phyloP scores from a whole-genome alignment of 2,329 filamentous ascomycete species.

The Karstenula rhodostoma region DNA sequence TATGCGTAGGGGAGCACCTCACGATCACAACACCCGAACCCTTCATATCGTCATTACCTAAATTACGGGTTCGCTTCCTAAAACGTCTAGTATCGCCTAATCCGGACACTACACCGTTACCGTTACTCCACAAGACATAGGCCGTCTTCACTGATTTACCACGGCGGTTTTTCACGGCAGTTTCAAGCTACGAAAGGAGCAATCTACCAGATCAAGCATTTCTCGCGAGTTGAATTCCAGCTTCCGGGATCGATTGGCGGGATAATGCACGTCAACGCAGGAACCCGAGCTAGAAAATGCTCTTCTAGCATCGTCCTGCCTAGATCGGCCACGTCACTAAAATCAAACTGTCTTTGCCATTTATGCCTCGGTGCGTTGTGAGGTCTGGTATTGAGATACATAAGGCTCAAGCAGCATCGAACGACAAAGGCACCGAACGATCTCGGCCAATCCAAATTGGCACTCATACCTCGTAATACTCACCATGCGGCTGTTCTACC shows the following conservation, averaged over 20 bases:
- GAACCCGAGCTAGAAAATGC: neutral
- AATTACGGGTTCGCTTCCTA: neutral
- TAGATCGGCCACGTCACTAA: neutral
- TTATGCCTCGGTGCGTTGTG: neutral
- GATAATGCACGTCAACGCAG: neutral
- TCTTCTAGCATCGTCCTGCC: neutral
- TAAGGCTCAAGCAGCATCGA: neutral
- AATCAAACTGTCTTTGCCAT: neutral
- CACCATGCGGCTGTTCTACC: neutral
- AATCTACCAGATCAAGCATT: neutral
- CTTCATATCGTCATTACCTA: neutral
- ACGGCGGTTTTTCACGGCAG: neutral
- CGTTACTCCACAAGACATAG: neutral
- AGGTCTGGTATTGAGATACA: neutral
- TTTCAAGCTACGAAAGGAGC: neutral
- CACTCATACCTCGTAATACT: neutral
- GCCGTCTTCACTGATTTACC: neutral
- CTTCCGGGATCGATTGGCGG: neutral
- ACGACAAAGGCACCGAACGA: neutral
- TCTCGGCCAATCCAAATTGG: neutral
- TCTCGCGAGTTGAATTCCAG: neutral
- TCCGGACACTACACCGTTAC: neutral
- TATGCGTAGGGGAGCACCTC: neutral
- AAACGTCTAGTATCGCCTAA: neutral
- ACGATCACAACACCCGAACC: neutral